Evolutionary conservation across 805 yeast species (phyloP).

Genomic region (Metschnikowia kunwiensis): DNA sequence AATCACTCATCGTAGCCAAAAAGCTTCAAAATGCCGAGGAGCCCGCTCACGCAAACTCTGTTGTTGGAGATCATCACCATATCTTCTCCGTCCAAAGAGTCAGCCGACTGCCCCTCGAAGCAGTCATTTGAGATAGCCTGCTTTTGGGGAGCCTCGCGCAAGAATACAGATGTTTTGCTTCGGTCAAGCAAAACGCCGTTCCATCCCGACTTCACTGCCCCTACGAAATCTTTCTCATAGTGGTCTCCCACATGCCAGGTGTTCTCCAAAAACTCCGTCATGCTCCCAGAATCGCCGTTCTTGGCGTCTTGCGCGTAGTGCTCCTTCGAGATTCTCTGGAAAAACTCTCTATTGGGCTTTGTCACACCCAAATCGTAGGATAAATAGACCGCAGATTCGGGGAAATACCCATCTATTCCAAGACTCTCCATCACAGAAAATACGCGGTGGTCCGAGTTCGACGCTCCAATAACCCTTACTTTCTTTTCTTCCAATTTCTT

Average conservation of each 20-base stretch:
- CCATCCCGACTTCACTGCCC: conserved; percentile 57
- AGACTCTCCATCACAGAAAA: conserved; percentile 44
- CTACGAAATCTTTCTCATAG: conserved; percentile 50
- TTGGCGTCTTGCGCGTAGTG: conserved; percentile 1
- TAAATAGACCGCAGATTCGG: conserved; percentile 38
- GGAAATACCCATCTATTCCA: conserved; percentile 41
- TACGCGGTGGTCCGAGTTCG: conserved; percentile 64
- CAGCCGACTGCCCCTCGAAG: conserved; percentile 13
- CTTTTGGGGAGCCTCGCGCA: conserved; percentile 8
- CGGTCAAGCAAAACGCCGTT: conserved; percentile 57
- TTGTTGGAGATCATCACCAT: conserved; percentile 34
- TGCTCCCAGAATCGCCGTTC: not conserved
- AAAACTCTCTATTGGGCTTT: conserved; percentile 54
- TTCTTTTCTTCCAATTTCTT: conserved; percentile 27
- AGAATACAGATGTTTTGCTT: conserved; percentile 19
- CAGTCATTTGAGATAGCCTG: conserved; percentile 14
- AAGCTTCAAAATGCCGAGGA: conserved; percentile 10
- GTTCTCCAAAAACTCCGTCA: conserved; percentile 15
- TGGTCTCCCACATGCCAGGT: conserved; percentile 73
- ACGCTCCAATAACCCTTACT: conserved; percentile 43
- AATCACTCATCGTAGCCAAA: conserved; percentile 4
- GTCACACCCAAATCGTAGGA: conserved; percentile 54
- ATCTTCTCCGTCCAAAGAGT: conserved; percentile 15
- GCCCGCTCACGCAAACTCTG: conserved; percentile 23
- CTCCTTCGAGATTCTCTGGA: conserved; percentile 13